Percentiles rank a stretch among this genome's conserved stretches.
phyloP scores from a whole-genome alignment of 2,329 filamentous ascomycete genomes.

The Aspergillus ruber region DNA sequence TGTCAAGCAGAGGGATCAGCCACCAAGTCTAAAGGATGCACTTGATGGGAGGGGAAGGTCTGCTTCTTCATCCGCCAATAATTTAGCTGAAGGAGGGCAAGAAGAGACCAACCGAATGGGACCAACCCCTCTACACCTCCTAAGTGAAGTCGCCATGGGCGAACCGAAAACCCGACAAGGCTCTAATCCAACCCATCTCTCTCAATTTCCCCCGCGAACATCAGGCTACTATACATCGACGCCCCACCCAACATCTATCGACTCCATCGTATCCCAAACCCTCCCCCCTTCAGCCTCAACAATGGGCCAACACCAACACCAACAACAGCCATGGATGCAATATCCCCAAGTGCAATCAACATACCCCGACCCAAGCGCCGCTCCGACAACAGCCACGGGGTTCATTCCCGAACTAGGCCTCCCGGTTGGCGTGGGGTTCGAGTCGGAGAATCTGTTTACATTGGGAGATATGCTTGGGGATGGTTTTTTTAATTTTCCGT shows the following conservation, averaged over 20 bases:
- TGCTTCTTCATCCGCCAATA: neutral
- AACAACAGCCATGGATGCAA: neutral
- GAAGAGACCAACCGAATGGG: constrained; percentile 4
- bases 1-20: constrained; percentile 41
- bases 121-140: constrained; percentile 31
- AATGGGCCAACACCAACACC: neutral
- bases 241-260: constrained; percentile 1
- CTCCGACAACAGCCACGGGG: neutral
- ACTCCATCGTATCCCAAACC: constrained; percentile 7
- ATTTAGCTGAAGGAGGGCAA: neutral
- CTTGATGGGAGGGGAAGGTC: constrained; percentile 9
- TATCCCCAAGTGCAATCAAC: neutral
- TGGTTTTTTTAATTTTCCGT: constrained; percentile 22
- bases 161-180: constrained; percentile 13
- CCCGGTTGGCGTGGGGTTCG: constrained; percentile 19
- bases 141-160: constrained; percentile 38
- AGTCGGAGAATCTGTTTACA: constrained; percentile 23
- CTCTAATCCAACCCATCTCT: constrained; percentile 2
- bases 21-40: constrained; percentile 16
- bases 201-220: neutral
- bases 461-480: constrained; percentile 29
- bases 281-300: constrained; percentile 3
- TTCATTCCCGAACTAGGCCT: constrained; percentile 14
- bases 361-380: constrained; percentile 13
- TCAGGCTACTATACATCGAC: neutral